Evolutionary conservation across 129 eudicot genomes (phyloP).

Genomic region (Logfia minima): DNA sequence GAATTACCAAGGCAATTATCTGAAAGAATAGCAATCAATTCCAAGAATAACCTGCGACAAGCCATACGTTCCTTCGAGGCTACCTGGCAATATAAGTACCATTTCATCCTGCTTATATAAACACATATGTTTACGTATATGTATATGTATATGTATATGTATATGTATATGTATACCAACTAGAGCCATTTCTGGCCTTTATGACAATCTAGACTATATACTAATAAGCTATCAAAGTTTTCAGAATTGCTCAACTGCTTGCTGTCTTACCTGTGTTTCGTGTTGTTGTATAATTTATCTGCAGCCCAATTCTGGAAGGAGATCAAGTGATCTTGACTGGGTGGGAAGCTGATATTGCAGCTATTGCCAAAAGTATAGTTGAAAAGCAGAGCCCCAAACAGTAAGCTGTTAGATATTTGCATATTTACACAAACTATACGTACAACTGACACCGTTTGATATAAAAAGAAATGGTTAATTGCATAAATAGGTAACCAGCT

Average conservation of each 20-base stretch:
- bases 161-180: slow-evolving; percentile 11
- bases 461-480: neutral
- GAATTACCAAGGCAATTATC: slow-evolving; percentile 58
- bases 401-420: slow-evolving; percentile 41
- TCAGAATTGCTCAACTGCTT: neutral
- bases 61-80: slow-evolving; percentile 89
- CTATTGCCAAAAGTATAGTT: slow-evolving; percentile 56
- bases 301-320: slow-evolving; percentile 46
- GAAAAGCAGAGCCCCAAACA: slow-evolving; percentile 78
- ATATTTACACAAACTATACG: neutral
- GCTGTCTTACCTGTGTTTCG: slow-evolving; percentile 3
- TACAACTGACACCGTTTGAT: neutral
- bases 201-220: too few relatives aligned
- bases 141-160: neutral
- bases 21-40: slow-evolving; percentile 52
- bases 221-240: too few relatives aligned
- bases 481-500: neutral
- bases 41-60: slow-evolving; percentile 79
- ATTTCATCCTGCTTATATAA: slow-evolving; percentile 12
- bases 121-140: slow-evolving; percentile 1
- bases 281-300: slow-evolving; percentile 26
- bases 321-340: slow-evolving; percentile 68
- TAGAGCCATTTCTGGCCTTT: neutral
- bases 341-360: slow-evolving; percentile 76
- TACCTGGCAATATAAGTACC: slow-evolving; percentile 61